Evolutionary conservation across 202 grass and related monocot genomes (phyloP).

Genomic region (Cymbopogon flexuosus): DNA sequence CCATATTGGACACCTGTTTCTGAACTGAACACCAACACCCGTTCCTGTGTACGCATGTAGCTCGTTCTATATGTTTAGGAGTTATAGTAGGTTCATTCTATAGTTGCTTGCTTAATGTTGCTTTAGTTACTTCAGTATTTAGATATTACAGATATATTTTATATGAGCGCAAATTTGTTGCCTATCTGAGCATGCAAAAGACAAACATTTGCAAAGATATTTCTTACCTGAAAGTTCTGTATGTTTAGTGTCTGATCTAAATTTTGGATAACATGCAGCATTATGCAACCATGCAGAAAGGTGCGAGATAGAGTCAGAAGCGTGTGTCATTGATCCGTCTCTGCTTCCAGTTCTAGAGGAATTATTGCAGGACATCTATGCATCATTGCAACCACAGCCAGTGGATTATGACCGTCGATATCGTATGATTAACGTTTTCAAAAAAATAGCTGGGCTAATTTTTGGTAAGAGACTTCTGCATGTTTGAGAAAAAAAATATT

Average conservation of each 20-base stretch:
- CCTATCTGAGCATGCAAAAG: neutral
- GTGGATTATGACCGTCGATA: constrained; percentile 62
- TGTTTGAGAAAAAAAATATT: neutral
- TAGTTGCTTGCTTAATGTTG: neutral
- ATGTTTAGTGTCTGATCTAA: neutral
- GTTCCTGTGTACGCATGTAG: neutral
- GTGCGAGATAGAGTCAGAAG: constrained; percentile 37
- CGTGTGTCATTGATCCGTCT: constrained; percentile 31
- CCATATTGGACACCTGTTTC: neutral
- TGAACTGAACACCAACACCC: neutral
- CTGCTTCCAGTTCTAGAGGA: constrained; percentile 41
- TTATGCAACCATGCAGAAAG: constrained; percentile 40
- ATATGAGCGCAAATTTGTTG: neutral
- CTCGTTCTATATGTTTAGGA: neutral
- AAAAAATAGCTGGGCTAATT: constrained; percentile 42
- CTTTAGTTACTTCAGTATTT: constrained; percentile 1
- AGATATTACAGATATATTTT: neutral
- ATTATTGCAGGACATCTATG: constrained; percentile 60
- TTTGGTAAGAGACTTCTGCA: constrained; percentile 51
- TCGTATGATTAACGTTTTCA: constrained; percentile 50
- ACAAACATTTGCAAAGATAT: neutral
- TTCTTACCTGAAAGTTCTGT: constrained; percentile 14
- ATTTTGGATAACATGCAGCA: constrained; percentile 40
- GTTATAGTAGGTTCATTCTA: neutral
- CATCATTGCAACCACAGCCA: constrained; percentile 46